Evolutionary conservation across 2,329 filamentous ascomycete genomes (phyloP).

Genomic region (Calonectria henricotiae): DNA sequence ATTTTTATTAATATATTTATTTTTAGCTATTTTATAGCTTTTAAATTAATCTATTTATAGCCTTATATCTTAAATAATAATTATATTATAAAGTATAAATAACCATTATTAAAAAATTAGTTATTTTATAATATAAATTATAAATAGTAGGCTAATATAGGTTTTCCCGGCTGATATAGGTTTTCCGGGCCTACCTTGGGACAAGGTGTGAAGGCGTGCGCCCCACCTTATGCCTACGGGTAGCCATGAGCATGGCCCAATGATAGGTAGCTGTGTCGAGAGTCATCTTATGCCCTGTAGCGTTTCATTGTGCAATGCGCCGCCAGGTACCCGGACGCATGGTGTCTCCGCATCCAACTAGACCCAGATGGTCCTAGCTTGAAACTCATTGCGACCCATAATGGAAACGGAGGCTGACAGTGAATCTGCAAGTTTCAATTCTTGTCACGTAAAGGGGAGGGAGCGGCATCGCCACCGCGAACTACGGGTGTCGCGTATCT

Average conservation of each 20-base stretch:
- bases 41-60: no score
- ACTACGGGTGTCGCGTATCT: slow-evolving; percentile 7
- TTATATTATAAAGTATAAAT: no score
- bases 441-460: slow-evolving; percentile 21
- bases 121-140: no score
- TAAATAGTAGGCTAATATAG: no score
- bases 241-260: not conserved
- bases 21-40: no score
- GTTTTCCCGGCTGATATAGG: no score
- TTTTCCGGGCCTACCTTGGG: no score
- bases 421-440: slow-evolving; percentile 30
- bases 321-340: slow-evolving; percentile 4
- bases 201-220: no score
- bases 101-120: no score
- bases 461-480: slow-evolving; percentile 24
- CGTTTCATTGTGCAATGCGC: not conserved
- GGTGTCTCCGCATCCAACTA: slow-evolving; percentile 10
- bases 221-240: no score
- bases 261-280: slow-evolving; percentile 5
- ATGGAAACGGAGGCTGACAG: slow-evolving; percentile 31
- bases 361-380: slow-evolving; percentile 4
- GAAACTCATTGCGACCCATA: slow-evolving; percentile 13
- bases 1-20: no score
- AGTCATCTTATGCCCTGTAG: slow-evolving; percentile 6
- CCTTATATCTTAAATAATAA: no score